phyloP scores from a whole-genome alignment of 2,329 filamentous ascomycete genomes.

The Pyrenophora graminea region DNA sequence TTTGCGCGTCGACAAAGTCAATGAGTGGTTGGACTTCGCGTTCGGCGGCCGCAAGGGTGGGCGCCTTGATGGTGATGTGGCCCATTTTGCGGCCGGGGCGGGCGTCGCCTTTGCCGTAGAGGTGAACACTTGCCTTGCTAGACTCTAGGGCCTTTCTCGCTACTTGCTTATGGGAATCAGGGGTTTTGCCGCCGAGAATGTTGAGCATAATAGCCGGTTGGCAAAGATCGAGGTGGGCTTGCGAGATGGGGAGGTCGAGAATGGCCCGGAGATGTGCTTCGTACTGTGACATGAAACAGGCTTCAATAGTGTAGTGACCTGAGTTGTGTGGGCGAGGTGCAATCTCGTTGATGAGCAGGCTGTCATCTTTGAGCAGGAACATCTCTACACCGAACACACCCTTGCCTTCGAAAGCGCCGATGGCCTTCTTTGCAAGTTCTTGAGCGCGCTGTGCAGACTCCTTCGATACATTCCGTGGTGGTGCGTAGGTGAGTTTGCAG shows the following conservation, averaged over 20 bases:
- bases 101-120: conserved; percentile 86
- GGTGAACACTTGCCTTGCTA: conserved; percentile 70
- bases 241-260: conserved; percentile 65
- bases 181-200: conserved; percentile 56
- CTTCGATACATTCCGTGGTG: conserved; percentile 71
- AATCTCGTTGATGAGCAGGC: conserved; percentile 82
- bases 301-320: conserved; percentile 94
- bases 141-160: conserved; percentile 61
- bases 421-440: conserved; percentile 76
- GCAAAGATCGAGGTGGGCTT: conserved; percentile 59
- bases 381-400: conserved; percentile 97
- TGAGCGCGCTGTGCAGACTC: conserved; percentile 68
- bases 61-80: conserved; percentile 81
- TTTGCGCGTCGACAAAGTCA: conserved; percentile 63
- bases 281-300: conserved; percentile 86
- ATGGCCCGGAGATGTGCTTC: conserved; percentile 88
- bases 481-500: conserved; percentile 89
- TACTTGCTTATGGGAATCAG: conserved; percentile 66
- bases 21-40: conserved; percentile 72
- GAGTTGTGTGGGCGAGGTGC: conserved; percentile 86
- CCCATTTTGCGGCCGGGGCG: conserved; percentile 93
- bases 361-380: conserved; percentile 77
- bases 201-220: conserved; percentile 68
- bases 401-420: conserved; percentile 79
- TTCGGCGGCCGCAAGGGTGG: conserved; percentile 69